phyloP scores from a whole-genome alignment of 2,329 filamentous ascomycete species.

The Fusarium nodosum region DNA sequence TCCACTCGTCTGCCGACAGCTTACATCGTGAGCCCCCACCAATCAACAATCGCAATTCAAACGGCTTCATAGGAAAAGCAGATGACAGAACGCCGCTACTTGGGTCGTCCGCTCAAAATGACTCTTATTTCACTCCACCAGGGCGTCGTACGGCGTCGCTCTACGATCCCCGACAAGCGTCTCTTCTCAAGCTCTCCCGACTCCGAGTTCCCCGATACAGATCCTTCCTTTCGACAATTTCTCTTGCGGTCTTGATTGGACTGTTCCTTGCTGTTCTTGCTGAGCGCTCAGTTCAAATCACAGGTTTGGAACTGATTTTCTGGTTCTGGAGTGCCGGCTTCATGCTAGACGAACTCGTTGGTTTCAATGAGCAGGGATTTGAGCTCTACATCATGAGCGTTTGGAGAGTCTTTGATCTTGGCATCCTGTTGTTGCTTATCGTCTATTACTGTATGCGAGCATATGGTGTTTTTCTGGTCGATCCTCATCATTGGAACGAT shows the following conservation, averaged over 20 bases:
- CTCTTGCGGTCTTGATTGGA: constrained; percentile 85
- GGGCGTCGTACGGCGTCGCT: constrained; percentile 82
- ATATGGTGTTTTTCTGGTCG: constrained; percentile 87
- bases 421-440: constrained; percentile 86
- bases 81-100: constrained; percentile 67
- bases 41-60: constrained; percentile 45
- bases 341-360: constrained; percentile 95
- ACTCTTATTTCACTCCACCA: constrained; percentile 55
- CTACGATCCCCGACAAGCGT: constrained; percentile 92
- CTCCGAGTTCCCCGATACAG: constrained; percentile 92
- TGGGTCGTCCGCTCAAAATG: constrained; percentile 53
- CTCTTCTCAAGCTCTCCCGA: constrained; percentile 90
- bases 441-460: constrained; percentile 91
- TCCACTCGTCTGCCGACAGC: constrained; percentile 88
- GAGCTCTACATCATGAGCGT: constrained; percentile 97
- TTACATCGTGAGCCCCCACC: constrained; percentile 73
- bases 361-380: constrained; percentile 97
- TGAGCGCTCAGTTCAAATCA: constrained; percentile 83
- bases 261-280: constrained; percentile 87
- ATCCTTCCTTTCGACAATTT: constrained; percentile 89
- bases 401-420: constrained; percentile 96
- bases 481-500: constrained; percentile 79
- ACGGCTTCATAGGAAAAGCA: constrained; percentile 51
- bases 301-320: constrained; percentile 86
- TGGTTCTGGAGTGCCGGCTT: constrained; percentile 99